Conservation (phyloP, 306 rosid species). For the Vicia sativa region DNA sequence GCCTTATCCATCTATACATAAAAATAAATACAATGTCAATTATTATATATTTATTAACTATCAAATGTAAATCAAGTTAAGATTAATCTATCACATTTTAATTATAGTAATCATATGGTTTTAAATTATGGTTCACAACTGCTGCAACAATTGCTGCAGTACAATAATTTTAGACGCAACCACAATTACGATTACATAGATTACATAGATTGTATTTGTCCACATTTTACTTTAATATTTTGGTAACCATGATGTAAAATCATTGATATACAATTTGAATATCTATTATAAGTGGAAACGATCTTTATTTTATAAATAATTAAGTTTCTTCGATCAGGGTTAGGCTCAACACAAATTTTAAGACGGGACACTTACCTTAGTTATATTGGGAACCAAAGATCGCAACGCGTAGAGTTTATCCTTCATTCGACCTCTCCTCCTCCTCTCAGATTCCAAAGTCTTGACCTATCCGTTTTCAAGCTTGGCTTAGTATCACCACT, state of each 20-base stretch:
- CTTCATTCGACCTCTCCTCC: constrained; percentile 73
- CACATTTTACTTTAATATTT: not conserved
- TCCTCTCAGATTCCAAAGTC: constrained; percentile 67
- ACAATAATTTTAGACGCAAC: not conserved
- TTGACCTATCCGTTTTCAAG: constrained; percentile 55
- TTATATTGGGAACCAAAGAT: constrained; percentile 83
- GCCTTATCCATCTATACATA: constrained; percentile 83
- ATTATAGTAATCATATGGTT: too few relatives aligned
- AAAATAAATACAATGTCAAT: not conserved
- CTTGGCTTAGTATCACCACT: constrained; percentile 30
- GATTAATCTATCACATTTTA: too few relatives aligned
- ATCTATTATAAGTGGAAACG: not conserved
- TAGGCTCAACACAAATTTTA: not conserved
- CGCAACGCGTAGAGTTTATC: constrained; percentile 87
- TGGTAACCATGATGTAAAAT: not conserved
- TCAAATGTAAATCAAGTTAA: not conserved
- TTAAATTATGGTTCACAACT: not conserved
- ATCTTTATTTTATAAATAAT: not conserved
- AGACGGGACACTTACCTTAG: constrained; percentile 54
- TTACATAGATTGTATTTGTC: not conserved
- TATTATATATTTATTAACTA: not conserved
- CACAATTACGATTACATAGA: not conserved
- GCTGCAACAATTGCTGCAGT: too few relatives aligned
- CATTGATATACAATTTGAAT: too few relatives aligned
- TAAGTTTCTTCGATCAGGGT: not conserved